Evolutionary conservation across 495 filamentous ascomycete species (phyloP), one percentile per base, ranked within the genome.

Genomic region (Tuber umbilicatum): DNA sequence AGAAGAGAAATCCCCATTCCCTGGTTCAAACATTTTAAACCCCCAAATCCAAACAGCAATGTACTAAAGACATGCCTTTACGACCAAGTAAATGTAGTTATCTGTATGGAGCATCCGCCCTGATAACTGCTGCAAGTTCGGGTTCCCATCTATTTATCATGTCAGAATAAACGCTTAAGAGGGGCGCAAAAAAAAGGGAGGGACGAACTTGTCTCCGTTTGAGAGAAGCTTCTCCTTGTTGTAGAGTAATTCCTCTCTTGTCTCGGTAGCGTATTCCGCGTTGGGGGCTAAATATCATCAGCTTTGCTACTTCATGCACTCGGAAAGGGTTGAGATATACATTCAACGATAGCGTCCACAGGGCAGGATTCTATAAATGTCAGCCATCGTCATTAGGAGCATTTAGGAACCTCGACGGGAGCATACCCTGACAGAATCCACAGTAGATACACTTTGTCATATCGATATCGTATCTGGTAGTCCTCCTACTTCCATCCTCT

Each of bases 381-480:
- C 27, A 78, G 68, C 31, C 31, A 21, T 38, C 35, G 12, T 27
- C 31, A 50, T 17, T 5, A 39, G 38, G 16, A 43, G 31, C 14
- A 67, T 14, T 41, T 37, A 47, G 31, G 37, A 9, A 27, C 64
- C 10, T 16, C 12, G 31, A n/a, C 5, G 23, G 60, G 55, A 64
- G 27, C 72, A 21, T 42, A 79, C 77, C 77, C 86, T 99, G 95
- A 88, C 95, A 99, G 87, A 96, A 96, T 21, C 95, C 95, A 83
- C 95, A 99, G 88, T 98, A 99, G 84, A 99, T 99, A 85, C 95
- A 99, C 87, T 99, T 99, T 83, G 95, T 98, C 95, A 99, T 99
- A 87, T 99, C 95, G 84, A 99, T 97, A 86, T 99, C 95, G 85
- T 99, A 99, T 83, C 94, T 89, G 71, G 94, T 97, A 69, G 95